Evolutionary conservation across 345 rosid species (phyloP), one percentile per base, ranked within the genome.

Genomic region (Carallia brachiata): DNA sequence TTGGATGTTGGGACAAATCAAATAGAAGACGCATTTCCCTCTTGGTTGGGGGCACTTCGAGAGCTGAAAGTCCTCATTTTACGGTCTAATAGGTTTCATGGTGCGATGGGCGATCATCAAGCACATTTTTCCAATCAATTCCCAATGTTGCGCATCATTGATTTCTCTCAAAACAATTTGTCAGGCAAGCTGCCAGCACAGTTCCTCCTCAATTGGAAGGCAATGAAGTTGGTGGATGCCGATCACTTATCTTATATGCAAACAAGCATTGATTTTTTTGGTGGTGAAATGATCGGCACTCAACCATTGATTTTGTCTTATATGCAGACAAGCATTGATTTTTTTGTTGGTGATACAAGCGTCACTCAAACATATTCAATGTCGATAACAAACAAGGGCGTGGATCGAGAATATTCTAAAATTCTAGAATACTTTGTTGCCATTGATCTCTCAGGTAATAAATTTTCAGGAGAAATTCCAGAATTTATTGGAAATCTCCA

Each of bases 11-110:
- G 61, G 3, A 66, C 66, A 50, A 73, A 73, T 52, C 48, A 61
- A 63, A 34, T 73, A 16, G n/a, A 1, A 1, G 77, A 67, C 36
- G n/a, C 4, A 4, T 73, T 73, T 52, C 77, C 77, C 0, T 36
- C 16, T 39, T 59, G 67, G 71, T 34, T 73, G 62, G 69, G 36
- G 55, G 13, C 44, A 19, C 67, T 73, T 27, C 50, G 23, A 44
- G 4, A 27, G 6, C n/a, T 63, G n/a, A 34, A 37, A 53, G 66
- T 69, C 16, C 66, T 58, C 36, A 18, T 63, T 10, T 28, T 75
- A 16, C 40, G 66, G 32, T 47, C 63, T 18, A 75, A 75, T 47
- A 28, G 13, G 2, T 64, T 69, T 32, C 17, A 65, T 18, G 69
- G 69, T 13, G 6, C 2, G 32, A 4, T 63, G 6, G 18, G 10